Evolutionary conservation across 345 rosid species (phyloP), one percentile per base, ranked within the genome.

Genomic region (Eucalyptus brandiana): DNA sequence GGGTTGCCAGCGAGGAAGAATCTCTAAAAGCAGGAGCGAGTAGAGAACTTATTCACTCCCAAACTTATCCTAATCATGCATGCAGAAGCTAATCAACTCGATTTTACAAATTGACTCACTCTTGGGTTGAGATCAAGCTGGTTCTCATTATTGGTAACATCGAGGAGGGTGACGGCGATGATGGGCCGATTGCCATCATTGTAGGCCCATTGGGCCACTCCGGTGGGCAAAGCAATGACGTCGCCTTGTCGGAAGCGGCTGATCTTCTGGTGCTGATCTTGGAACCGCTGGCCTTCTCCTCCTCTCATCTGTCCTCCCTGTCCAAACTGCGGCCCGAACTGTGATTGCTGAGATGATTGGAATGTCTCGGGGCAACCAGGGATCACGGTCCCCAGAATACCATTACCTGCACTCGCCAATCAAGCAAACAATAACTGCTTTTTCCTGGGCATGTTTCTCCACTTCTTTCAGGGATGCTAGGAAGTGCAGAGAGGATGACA

Each of bases 1-100:
- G 90, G 96, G 95, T 96, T 95, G 67, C 99, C 98, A 30, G 98
- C 96, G 58, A 96, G 92, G 88, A 88, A 91, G 95, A 96, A 97
- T 67, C 47, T 90, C 98, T 96, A 89, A 76, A 51, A 67, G 54
- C 65, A 88, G 47, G 45, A 72, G 51, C 23, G 44, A 48, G 42
- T 32, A 51, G 76, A 87, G 53, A 76, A 72, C 14, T 45, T 19
- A 51, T 37, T n/a, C 83, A n/a, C 16, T 24, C 86, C 8, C 5
- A 53, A 81, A 37, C 62, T 6, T 0, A 34, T 17, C 69, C 40
- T 26, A 87, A 67, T 45, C 53, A 72, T 53, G 34, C 34, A 15
- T 50, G 87, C 42, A 17, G 58, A 49, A n/a, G 28, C 32, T 9
- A 34, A 53, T 83, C 45, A 42, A 34, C 10, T n/a, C 47, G 40